Base-by-base conservation (phyloP, 805 yeast species). In the Torulaspora maleeae region DNA sequence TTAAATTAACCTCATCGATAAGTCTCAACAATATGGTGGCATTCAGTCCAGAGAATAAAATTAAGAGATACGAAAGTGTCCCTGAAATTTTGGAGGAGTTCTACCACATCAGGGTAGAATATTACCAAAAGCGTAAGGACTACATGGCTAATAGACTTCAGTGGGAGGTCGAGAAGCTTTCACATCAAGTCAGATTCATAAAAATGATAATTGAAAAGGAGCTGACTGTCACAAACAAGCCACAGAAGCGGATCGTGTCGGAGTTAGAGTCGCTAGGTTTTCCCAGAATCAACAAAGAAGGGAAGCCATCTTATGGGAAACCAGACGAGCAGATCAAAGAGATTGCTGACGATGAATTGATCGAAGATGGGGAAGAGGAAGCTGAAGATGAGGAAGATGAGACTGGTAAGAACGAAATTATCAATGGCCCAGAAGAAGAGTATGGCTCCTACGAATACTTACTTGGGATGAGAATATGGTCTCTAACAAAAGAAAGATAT, bases 391-490 rank as follows among this genome's bases (percentile, higher is more conserved):
- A 69, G 11, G 74, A 64, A 5, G 59, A 56, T 15, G 73, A 60
- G 22, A 66, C 54, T 7, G 66, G 55, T 17, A 64, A 63, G 12
- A 69, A 55, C 10, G 51, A 46, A n/a, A 65, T 60, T 3, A 66
- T 69, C n/a, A 73, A 71, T 38, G 64, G 67, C 12, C 72, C 64
- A 64, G 76, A 60, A 40, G 83, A 80, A 19, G 68, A 77, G 12
- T 74, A 75, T 41, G 78, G 88, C 8, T 73, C 82, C 5, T 91
- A 80, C 65, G 98, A 93, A 59, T 93, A 93, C 56, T 73, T 93
- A 51, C 73, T 93, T 43, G 95, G 93, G 43, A 86, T 93, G 96
- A 79, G 89, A 28, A 82, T 93, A 52, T 88, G 96, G 93, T 84
- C 96, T 30, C 77, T 93, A 60, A 91, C 99, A 0, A 76, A 75